A percentile compares a stretch with the other conserved stretches of the same genome.
These are phyloP conservation scores for Centrapalus pauciflorus DNA, from an alignment of 129 eudicot genomes.

Conservation along the genomic window DNA sequence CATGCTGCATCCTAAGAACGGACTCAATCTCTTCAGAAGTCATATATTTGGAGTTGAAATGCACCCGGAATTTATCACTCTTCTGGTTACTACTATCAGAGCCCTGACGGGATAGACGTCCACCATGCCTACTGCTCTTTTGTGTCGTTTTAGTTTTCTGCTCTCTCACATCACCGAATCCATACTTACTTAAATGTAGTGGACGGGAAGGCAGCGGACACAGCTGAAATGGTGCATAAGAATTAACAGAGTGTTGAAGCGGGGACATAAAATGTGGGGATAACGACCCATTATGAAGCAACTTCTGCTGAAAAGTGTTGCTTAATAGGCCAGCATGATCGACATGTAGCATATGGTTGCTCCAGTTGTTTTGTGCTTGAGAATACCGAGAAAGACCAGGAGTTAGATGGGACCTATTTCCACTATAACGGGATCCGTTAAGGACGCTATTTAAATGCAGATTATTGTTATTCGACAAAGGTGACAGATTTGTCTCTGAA, in stretches of 20 bases:
- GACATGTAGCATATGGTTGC: slow-evolving; percentile 57
- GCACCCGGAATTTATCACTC: slow-evolving; percentile 44
- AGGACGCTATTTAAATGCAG: slow-evolving; percentile 47
- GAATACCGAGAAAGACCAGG: slow-evolving; percentile 45
- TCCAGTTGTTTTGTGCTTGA: slow-evolving; percentile 59
- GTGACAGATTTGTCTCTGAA: slow-evolving; percentile 39
- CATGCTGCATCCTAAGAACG: slow-evolving; percentile 79
- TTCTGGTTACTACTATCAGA: slow-evolving; percentile 64
- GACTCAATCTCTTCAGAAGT: slow-evolving; percentile 89
- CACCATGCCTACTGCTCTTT: slow-evolving; percentile 41
- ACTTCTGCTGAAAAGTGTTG: slow-evolving; percentile 67
- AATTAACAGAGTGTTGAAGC: slow-evolving; percentile 54
- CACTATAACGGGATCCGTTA: slow-evolving; percentile 47
- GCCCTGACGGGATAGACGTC: slow-evolving; percentile 58
- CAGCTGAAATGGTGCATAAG: slow-evolving; percentile 42
- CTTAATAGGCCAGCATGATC: slow-evolving; percentile 66
- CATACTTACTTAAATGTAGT: slow-evolving; percentile 52
- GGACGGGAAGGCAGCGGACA: slow-evolving; percentile 59
- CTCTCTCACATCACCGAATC: slow-evolving; percentile 46
- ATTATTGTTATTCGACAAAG: slow-evolving; percentile 33
- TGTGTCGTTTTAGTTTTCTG: slow-evolving; percentile 44
- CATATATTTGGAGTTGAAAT: slow-evolving; percentile 87
- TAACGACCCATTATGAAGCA: slow-evolving; percentile 57
- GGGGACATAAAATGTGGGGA: slow-evolving; percentile 49
- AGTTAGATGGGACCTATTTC: slow-evolving; percentile 46